Conservation (phyloP, 1,139 yeast genomes). For the Saccharomyces hybrid region DNA sequence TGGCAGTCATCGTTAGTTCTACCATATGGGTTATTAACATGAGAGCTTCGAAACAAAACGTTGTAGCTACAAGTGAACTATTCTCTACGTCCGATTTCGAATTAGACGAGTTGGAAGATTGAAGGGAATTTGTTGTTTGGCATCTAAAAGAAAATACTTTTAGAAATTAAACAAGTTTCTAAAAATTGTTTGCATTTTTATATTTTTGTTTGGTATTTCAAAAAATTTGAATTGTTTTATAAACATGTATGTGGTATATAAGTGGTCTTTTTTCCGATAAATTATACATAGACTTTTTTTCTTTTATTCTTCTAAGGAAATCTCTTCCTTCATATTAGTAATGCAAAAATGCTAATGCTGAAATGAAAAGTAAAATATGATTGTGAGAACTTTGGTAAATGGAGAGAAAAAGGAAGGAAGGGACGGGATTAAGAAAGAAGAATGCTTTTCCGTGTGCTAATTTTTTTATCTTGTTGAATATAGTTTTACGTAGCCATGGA, state of each 20-base stretch:
- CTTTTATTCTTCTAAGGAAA: neutral
- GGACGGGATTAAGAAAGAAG: neutral
- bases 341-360: neutral
- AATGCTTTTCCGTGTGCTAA: neutral
- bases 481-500: neutral
- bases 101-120: neutral
- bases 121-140: neutral
- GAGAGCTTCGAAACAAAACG: conserved; percentile 4
- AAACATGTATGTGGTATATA: neutral
- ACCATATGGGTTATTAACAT: conserved; percentile 53
- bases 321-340: neutral
- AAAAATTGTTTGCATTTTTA: neutral
- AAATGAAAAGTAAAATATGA: neutral
- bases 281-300: neutral
- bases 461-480: neutral
- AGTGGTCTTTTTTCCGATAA: neutral
- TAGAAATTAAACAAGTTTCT: neutral
- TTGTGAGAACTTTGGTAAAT: neutral
- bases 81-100: neutral
- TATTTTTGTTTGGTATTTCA: neutral
- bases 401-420: neutral
- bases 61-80: neutral
- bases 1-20: conserved; percentile 55
- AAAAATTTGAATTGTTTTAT: neutral
- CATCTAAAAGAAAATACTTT: neutral